phyloP scores from a whole-genome alignment of 108 stramenopile species.

The Nitzschia palea region DNA sequence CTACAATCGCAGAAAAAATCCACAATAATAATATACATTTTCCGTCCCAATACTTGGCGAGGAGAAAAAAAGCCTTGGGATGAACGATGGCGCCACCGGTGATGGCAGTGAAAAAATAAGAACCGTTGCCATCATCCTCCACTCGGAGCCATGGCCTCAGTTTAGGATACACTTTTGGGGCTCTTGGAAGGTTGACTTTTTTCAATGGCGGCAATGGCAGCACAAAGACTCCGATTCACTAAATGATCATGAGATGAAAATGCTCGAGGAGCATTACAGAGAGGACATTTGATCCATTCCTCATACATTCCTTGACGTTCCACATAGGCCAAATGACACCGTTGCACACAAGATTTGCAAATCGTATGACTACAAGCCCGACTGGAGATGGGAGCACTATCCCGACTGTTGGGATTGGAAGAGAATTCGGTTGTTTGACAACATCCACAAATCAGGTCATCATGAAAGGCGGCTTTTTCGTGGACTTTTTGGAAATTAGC shows the following conservation, averaged over 20 bases:
- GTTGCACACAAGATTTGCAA: constrained; percentile 23
- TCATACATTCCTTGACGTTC: not conserved
- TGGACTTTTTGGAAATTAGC: not conserved
- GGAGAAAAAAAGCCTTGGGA: too few species aligned
- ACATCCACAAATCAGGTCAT: constrained; percentile 19
- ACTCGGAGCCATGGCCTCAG: too few species aligned
- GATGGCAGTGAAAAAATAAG: too few species aligned
- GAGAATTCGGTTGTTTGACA: constrained; percentile 21
- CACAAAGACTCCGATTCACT: constrained; percentile 21
- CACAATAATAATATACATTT: too few species aligned
- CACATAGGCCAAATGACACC: constrained; percentile 20
- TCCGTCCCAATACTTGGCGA: too few species aligned
- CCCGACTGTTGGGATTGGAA: constrained; percentile 9
- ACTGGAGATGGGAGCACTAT: constrained; percentile 16
- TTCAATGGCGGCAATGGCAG: constrained; percentile 15
- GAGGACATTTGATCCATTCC: constrained; percentile 9
- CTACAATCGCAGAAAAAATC: too few species aligned
- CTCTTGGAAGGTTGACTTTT: not conserved
- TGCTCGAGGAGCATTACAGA: constrained; percentile 12
- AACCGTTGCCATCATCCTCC: too few species aligned
- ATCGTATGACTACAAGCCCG: constrained; percentile 19
- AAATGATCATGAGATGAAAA: constrained; percentile 12
- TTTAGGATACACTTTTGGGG: too few species aligned
- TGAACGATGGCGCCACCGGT: too few species aligned
- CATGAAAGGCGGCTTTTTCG: not conserved